Conservation (phyloP, 495 filamentous ascomycete genomes). For the Lichenothelia convexa region DNA sequence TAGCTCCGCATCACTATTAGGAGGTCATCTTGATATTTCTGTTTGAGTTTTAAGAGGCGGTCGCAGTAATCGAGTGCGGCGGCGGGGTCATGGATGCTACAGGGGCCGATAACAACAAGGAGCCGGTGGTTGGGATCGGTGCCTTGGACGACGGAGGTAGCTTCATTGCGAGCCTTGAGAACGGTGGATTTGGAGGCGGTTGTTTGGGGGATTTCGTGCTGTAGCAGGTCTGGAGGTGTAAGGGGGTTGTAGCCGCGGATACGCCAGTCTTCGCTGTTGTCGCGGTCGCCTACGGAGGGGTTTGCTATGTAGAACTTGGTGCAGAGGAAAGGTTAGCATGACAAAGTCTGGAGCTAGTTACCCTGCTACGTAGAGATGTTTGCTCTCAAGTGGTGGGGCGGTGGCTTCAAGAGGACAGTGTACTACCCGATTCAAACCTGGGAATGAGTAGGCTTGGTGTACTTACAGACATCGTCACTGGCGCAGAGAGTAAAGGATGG, state of each 20-base stretch:
- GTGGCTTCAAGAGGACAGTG: no score
- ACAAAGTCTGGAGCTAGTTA: no score
- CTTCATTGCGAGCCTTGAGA: conserved; percentile 59
- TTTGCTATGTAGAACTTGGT: conserved; percentile 90
- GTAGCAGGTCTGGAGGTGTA: conserved; percentile 82
- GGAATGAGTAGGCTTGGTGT: no score
- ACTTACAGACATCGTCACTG: no score
- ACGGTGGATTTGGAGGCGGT: conserved; percentile 62
- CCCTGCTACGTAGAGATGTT: no score
- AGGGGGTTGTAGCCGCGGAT: conserved; percentile 78
- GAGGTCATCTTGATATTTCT: conserved; percentile 78
- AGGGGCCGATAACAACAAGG: conserved; percentile 86
- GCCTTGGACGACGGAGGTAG: conserved; percentile 62
- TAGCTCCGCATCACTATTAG: conserved; percentile 96
- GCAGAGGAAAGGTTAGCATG: conserved; percentile 2
- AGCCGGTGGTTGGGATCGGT: conserved; percentile 58
- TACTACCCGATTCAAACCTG: no score
- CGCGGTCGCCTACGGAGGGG: conserved; percentile 67
- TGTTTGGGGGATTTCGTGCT: conserved; percentile 82
- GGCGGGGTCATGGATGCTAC: conserved; percentile 89
- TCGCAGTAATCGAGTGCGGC: conserved; percentile 91
- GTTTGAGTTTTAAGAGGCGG: conserved; percentile 58
- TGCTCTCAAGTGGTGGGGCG: no score
- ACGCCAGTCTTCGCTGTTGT: conserved; percentile 73
- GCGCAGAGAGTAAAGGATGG: no score